A percentile compares a stretch with the other conserved stretches of the same genome.
phyloP scores from a whole-genome alignment of 257 asterid genomes.

The Ilex asprella region DNA sequence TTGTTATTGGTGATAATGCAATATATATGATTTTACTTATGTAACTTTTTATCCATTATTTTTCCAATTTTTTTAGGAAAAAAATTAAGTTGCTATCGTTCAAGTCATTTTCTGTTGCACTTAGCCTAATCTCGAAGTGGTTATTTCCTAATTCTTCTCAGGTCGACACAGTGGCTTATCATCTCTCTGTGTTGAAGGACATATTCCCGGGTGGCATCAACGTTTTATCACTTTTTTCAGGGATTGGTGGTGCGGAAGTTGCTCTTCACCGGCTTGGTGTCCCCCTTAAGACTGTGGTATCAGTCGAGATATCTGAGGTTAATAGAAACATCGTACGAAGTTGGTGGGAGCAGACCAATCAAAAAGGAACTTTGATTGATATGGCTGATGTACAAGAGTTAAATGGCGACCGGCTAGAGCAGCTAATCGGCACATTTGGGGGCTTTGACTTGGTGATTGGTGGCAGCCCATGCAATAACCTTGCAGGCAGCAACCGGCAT shows the following conservation, averaged over 20 bases:
- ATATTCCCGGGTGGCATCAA: conserved; percentile 65
- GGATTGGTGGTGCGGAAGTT: conserved; percentile 94
- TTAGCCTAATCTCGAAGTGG: too few relatives aligned
- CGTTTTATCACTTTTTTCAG: conserved; percentile 73
- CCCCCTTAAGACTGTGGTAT: conserved; percentile 51
- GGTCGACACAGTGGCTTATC: conserved; percentile 94
- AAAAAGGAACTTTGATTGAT: conserved; percentile 44
- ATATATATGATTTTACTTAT: too few relatives aligned
- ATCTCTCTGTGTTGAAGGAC: conserved; percentile 63
- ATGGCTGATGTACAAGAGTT: conserved; percentile 50
- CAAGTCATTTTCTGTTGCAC: too few relatives aligned
- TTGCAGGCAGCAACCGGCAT: neutral
- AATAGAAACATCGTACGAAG: conserved; percentile 60
- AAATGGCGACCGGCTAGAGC: conserved; percentile 33
- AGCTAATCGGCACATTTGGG: conserved; percentile 20
- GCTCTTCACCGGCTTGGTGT: conserved; percentile 83
- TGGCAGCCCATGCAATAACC: conserved; percentile 3
- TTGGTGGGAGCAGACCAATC: conserved; percentile 96
- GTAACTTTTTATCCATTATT: too few relatives aligned
- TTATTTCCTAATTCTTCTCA: conserved; percentile 7
- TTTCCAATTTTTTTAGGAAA: too few relatives aligned
- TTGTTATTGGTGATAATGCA: too few relatives aligned
- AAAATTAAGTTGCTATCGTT: too few relatives aligned
- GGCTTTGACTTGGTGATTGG: conserved; percentile 38
- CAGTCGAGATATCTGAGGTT: conserved; percentile 65